Base-by-base conservation (phyloP, 2,329 filamentous ascomycete species). In the Claviceps spartinae region DNA sequence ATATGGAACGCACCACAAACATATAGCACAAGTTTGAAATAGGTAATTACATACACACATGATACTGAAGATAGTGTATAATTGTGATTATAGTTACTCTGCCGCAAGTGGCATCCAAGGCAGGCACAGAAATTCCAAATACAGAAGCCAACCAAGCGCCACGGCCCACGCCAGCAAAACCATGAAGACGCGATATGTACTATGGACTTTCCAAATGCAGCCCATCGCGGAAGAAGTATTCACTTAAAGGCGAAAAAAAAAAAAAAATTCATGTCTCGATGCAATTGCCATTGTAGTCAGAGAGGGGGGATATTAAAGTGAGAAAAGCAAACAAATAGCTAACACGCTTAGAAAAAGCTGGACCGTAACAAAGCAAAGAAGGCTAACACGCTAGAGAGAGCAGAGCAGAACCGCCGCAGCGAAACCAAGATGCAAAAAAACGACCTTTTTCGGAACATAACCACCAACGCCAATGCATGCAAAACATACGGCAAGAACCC, bases 401-500 rank as follows among this genome's bases (percentile, higher is more conserved):
- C 47, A 40, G 34, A 52, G 18, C 22, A 22, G 22, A 22, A 49
- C 30, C 14, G 44, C 13, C 22, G 22, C 18, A 38, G 22, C 26
- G 22, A 42, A 18, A 48, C 20, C 13, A 22, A 3, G 26, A 30
- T 30, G 26, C 26, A 2, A 30, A 30, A 30, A 30, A 30, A 9
- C 7, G 9, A 9, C 26, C 26, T 30, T 14, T 49, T 4, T 7
- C 34, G 4, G 41, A 48, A 26, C 22, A 3, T 36, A 8, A 5
- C 40, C 41, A 24, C 18, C 54, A 49, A 51, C 54, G 50, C 54
- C 54, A 34, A 40, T 37, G 20, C 6, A 52, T 50, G 48, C 48
- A 49, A 40, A 26, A 9, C 43, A 52, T 9, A 8, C 26, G 26
- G 20, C 20, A 22, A 2, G 20, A 22, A 22, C 20, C 20, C 20